These are phyloP conservation scores for Bassia scoparia DNA, from an alignment of 148 eudicot species.

Conservation along the genomic window DNA sequence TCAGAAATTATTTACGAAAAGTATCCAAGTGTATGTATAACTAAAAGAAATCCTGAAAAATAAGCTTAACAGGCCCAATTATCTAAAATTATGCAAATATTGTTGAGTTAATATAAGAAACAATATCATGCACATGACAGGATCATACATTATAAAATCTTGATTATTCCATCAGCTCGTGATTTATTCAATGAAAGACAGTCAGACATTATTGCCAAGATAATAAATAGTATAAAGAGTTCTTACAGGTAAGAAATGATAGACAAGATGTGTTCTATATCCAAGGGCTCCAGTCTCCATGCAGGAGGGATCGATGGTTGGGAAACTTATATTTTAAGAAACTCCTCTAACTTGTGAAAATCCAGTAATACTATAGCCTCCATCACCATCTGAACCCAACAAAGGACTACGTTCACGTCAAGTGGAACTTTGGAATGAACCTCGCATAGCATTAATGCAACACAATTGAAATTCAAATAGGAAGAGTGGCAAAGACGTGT, in stretches of 20 bases:
- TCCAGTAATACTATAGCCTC: conserved; percentile 90
- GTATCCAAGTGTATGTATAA: not conserved
- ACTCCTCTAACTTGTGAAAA: conserved; percentile 71
- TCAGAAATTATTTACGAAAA: not conserved
- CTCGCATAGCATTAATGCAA: conserved; percentile 48
- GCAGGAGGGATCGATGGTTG: conserved; percentile 88
- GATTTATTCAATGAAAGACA: not conserved
- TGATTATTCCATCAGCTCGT: not conserved
- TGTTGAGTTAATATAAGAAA: no score
- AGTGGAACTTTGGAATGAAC: conserved; percentile 98
- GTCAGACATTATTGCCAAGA: not conserved
- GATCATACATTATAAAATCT: no score
- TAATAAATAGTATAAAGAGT: conserved; percentile 14
- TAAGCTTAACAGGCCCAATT: not conserved
- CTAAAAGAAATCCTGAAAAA: not conserved
- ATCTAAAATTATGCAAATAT: no score
- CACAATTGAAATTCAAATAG: not conserved
- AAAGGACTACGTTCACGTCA: conserved; percentile 89
- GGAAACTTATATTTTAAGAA: conserved; percentile 66
- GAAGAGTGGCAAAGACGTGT: not conserved
- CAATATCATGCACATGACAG: not conserved
- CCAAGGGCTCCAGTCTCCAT: conserved; percentile 96
- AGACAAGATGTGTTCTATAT: conserved; percentile 92
- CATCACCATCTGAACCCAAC: conserved; percentile 89
- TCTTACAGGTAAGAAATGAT: conserved; percentile 80